A percentile compares a stretch with the other conserved stretches of the same genome.
Evolutionary conservation across 257 asterid species (phyloP).

Genomic region (Lavandula angustifolia): DNA sequence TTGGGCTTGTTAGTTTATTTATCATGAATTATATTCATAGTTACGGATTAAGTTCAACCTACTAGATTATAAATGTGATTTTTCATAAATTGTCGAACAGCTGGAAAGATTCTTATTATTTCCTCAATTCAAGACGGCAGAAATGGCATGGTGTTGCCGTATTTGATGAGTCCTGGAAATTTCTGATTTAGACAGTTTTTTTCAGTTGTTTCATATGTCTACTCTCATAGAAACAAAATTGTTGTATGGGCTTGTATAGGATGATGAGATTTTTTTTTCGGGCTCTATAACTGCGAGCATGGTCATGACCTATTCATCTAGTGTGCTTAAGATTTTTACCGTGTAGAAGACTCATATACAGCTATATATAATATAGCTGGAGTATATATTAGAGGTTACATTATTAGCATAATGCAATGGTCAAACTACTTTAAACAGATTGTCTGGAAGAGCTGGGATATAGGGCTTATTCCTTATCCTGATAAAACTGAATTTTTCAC

Average conservation of each 20-base stretch:
- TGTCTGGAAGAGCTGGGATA: not conserved
- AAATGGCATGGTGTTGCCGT: not conserved
- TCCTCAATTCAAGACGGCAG: conserved; percentile 14
- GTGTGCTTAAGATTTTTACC: conserved; percentile 12
- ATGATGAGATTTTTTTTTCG: conserved; percentile 1
- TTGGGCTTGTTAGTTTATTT: conserved; percentile 6
- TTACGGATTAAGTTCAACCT: not conserved
- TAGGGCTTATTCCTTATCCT: not conserved
- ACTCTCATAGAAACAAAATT: conserved; percentile 6
- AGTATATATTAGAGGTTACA: too few species aligned
- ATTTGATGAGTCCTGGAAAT: not conserved
- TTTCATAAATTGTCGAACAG: not conserved
- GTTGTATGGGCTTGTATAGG: conserved; percentile 2
- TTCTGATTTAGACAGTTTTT: not conserved
- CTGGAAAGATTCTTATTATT: not conserved
- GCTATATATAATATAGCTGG: too few species aligned
- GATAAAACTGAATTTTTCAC: not conserved
- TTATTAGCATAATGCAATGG: too few species aligned
- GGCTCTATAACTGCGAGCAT: conserved; percentile 13
- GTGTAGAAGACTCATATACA: too few species aligned
- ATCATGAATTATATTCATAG: conserved; percentile 4
- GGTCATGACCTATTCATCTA: conserved; percentile 10
- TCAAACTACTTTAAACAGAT: too few species aligned
- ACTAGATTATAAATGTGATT: conserved; percentile 1
- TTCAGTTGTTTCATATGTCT: not conserved